Evolutionary conservation across 805 yeast species (phyloP).

Genomic region (Yarrowia bubula): DNA sequence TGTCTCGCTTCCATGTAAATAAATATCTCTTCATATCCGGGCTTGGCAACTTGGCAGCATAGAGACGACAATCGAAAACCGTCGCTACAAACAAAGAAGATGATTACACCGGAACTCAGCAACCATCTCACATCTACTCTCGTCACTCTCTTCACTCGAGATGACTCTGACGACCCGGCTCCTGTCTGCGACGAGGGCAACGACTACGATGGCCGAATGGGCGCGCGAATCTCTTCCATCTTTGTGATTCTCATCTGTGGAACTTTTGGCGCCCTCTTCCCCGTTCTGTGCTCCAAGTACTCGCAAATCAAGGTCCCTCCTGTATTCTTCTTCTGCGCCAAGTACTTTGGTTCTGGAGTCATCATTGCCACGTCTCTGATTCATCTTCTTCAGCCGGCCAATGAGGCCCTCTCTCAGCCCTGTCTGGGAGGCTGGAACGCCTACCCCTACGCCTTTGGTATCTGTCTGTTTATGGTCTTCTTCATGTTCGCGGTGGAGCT

Average conservation of each 20-base stretch:
- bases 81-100: not conserved
- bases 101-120: not conserved
- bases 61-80: not conserved
- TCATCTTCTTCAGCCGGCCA: constrained; percentile 52
- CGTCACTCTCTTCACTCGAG: constrained; percentile 1
- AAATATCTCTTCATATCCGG: constrained; percentile 21
- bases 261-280: constrained; percentile 49
- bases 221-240: constrained; percentile 54
- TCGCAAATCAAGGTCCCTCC: constrained; percentile 36
- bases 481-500: constrained; percentile 34
- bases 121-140: not conserved
- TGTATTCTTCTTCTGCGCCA: constrained; percentile 38
- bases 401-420: constrained; percentile 32
- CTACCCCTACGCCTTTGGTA: constrained; percentile 59
- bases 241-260: constrained; percentile 59
- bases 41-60: not conserved
- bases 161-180: not conserved
- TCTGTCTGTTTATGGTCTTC: constrained; percentile 49
- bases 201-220: constrained; percentile 46
- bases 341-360: constrained; percentile 72
- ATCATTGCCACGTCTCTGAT: constrained; percentile 74
- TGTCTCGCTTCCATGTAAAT: not conserved
- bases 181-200: constrained; percentile 29
- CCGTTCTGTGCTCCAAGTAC: constrained; percentile 36
- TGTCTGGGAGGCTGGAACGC: constrained; percentile 43